These are phyloP conservation scores for Adansonia gregorii DNA, from an alignment of 441 rosid species.

Conservation along the genomic window DNA sequence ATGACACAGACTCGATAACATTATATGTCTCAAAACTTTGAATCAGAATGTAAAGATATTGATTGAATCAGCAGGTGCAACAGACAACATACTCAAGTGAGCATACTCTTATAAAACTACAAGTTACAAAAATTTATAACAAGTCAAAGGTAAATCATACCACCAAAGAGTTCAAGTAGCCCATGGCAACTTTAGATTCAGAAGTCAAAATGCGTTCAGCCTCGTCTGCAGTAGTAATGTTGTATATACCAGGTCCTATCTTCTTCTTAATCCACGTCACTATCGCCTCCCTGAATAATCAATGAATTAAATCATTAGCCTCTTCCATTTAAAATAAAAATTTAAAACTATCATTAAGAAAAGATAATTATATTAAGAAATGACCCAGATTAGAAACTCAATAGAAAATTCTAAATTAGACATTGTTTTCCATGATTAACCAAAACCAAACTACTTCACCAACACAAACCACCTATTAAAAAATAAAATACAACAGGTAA, in stretches of 20 bases:
- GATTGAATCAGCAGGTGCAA: conserved; percentile 1
- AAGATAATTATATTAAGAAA: neutral
- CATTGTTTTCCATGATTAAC: neutral
- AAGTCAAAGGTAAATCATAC: conserved; percentile 43
- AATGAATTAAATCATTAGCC: conserved; percentile 8
- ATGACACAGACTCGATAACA: neutral
- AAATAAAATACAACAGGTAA: neutral
- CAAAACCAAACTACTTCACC: neutral
- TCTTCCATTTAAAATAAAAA: neutral
- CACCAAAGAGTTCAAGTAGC: conserved; percentile 81
- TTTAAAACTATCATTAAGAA: neutral
- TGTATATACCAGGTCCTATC: conserved; percentile 78
- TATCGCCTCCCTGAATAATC: conserved; percentile 68
- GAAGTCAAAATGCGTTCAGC: conserved; percentile 80
- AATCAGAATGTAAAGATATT: neutral
- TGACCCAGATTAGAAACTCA: neutral
- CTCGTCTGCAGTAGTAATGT: conserved; percentile 77
- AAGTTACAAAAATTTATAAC: neutral
- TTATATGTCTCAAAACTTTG: neutral
- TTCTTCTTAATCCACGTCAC: conserved; percentile 97
- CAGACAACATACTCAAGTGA: neutral
- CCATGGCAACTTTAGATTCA: conserved; percentile 75
- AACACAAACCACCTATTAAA: neutral
- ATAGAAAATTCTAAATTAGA: neutral
- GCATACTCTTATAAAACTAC: neutral